Evolutionary conservation across 192 early-diverging fungal genomes (phyloP).

Genomic region (Gaertneriomyces sp.): DNA sequence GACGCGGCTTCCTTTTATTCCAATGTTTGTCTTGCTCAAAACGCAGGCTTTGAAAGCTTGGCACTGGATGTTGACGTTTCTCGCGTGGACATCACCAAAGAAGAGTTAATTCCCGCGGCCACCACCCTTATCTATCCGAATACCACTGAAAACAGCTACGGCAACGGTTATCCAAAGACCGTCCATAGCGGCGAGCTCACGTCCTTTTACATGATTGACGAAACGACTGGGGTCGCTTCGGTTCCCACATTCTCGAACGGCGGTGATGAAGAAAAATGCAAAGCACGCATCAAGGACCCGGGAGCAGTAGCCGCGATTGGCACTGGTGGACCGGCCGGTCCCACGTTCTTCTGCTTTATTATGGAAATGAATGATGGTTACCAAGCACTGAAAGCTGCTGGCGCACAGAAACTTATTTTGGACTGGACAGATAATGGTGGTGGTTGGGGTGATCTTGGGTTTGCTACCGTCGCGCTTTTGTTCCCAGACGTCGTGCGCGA

Average conservation of each 20-base stretch:
- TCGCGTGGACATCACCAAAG: background rate
- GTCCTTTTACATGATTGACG: slow-evolving; percentile 16
- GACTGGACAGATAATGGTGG: slow-evolving; percentile 38
- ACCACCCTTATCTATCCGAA: background rate
- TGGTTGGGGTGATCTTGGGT: slow-evolving; percentile 30
- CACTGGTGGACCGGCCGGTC: slow-evolving; percentile 24
- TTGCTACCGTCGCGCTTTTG: slow-evolving; percentile 7
- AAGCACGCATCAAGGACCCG: slow-evolving; percentile 3
- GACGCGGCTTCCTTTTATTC: slow-evolving; percentile 13
- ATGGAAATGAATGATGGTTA: slow-evolving; percentile 28
- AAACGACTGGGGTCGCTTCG: slow-evolving; percentile 15
- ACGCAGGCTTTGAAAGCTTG: background rate
- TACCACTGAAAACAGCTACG: slow-evolving; percentile 13
- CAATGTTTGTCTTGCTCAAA: slow-evolving; percentile 20
- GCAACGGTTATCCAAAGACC: slow-evolving; percentile 22
- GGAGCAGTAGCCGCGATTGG: slow-evolving; percentile 22
- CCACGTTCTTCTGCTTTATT: slow-evolving; percentile 26
- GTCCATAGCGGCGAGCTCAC: slow-evolving; percentile 12
- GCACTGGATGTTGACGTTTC: background rate
- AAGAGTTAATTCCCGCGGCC: background rate
- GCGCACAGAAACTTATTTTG: slow-evolving; percentile 30
- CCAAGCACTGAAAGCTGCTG: slow-evolving; percentile 20
- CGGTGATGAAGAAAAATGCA: background rate
- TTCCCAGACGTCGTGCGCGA: slow-evolving; percentile 21
- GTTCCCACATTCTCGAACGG: slow-evolving; percentile 21